phyloP scores from a whole-genome alignment of 1,284 basidiomycete species.

The Ceratobasidium sp. region DNA sequence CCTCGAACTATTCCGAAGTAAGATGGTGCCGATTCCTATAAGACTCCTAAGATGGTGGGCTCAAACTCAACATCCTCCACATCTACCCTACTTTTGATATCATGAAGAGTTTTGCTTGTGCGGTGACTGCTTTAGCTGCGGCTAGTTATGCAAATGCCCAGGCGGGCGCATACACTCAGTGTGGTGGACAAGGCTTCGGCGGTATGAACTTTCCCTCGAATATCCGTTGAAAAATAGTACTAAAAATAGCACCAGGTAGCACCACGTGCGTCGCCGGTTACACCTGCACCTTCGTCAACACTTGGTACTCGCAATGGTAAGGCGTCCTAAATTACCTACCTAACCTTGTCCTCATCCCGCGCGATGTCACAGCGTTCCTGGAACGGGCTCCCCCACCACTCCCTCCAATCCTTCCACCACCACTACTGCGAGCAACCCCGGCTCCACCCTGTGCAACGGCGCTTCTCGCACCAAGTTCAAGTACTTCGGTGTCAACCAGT shows the following conservation, averaged over 20 bases:
- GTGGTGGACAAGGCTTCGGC: slow-evolving; percentile 41
- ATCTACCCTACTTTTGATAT: no score
- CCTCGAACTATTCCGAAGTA: no score
- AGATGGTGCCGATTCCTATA: no score
- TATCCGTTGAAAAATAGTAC: not conserved
- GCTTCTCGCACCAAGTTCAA: slow-evolving; percentile 69
- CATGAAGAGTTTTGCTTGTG: slow-evolving; percentile 24
- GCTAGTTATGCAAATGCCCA: slow-evolving; percentile 44
- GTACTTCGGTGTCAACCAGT: slow-evolving; percentile 73
- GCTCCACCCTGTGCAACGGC: slow-evolving; percentile 45
- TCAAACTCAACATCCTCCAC: no score
- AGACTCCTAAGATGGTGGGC: no score
- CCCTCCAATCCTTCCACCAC: slow-evolving; percentile 46
- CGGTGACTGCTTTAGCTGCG: slow-evolving; percentile 32
- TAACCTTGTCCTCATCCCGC: no score
- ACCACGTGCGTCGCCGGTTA: slow-evolving; percentile 48
- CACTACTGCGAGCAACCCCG: slow-evolving; percentile 41
- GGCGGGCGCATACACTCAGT: slow-evolving; percentile 38
- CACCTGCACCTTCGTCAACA: no score
- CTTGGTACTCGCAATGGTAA: no score
- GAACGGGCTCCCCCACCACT: no score
- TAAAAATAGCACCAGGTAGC: slow-evolving; percentile 12
- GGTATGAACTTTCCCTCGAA: slow-evolving; percentile 6
- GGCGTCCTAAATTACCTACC: no score
- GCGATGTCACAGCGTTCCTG: no score